A percentile compares a stretch with the other conserved stretches of the same genome.
Evolutionary conservation across 148 eudicot genomes (phyloP).

Genomic region (Arbutus unedo): DNA sequence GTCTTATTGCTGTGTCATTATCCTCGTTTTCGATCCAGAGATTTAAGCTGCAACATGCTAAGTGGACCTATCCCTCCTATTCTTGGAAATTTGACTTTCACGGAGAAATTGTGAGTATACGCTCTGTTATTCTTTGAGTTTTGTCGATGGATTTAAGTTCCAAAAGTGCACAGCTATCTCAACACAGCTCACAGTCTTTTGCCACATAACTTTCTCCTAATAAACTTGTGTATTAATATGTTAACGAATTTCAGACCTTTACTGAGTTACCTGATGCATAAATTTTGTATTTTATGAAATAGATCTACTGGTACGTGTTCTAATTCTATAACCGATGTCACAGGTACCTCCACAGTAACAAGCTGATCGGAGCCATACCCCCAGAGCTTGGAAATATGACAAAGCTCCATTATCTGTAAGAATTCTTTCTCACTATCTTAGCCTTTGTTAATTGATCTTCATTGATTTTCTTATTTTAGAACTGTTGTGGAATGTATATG

Average conservation of each 20-base stretch:
- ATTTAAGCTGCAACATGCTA: conserved; percentile 82
- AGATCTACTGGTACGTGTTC: background rate
- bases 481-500: background rate
- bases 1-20: background rate
- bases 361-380: conserved; percentile 77
- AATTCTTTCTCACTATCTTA: background rate
- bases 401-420: conserved; percentile 89
- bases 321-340: conserved; percentile 6
- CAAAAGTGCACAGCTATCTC: background rate
- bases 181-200: background rate
- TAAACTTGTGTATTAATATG: background rate
- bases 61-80: conserved; percentile 90
- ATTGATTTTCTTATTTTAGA: background rate
- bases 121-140: background rate
- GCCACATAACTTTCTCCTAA: background rate
- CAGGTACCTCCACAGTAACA: conserved; percentile 94
- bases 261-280: background rate
- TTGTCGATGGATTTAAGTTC: background rate
- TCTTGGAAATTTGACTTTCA: conserved; percentile 84
- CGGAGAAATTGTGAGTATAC: conserved; percentile 83
- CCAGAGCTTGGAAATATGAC: conserved; percentile 98
- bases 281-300: background rate
- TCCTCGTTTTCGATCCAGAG: conserved; percentile 36
- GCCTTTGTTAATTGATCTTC: background rate
- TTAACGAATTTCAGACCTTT: background rate